Conservation (phyloP, 2,329 filamentous ascomycete species). For the Parafenestella ontariensis region DNA sequence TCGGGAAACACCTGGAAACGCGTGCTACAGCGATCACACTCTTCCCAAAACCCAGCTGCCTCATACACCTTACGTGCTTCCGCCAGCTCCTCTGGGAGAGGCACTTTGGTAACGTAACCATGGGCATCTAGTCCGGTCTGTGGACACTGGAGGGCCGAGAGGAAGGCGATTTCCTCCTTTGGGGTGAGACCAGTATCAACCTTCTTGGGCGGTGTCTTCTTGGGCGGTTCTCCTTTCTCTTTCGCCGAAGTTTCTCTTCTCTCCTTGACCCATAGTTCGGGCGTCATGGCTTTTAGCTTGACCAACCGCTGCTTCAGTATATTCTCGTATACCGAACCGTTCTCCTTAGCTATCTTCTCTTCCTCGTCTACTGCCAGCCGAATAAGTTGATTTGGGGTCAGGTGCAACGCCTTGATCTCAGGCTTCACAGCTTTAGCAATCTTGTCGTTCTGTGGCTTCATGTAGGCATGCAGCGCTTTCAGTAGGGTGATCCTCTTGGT, state of each 20-base stretch:
- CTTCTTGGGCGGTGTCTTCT: conserved; percentile 55
- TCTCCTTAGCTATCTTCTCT: conserved; percentile 72
- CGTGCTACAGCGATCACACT: conserved; percentile 83
- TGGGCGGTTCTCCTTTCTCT: conserved; percentile 36
- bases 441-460: conserved; percentile 71
- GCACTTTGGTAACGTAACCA: conserved; percentile 77
- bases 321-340: conserved; percentile 77
- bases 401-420: conserved; percentile 61
- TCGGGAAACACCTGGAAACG: conserved; percentile 94
- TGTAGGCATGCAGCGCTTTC: conserved; percentile 69
- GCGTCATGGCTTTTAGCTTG: conserved; percentile 75
- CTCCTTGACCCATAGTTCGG: conserved; percentile 74
- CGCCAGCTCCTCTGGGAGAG: conserved; percentile 70
- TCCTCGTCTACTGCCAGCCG: conserved; percentile 78
- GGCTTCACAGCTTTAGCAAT: conserved; percentile 61
- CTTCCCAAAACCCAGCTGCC: conserved; percentile 78
- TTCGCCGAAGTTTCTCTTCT: conserved; percentile 47
- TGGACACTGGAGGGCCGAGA: conserved; percentile 65
- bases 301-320: conserved; percentile 83
- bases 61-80: conserved; percentile 70
- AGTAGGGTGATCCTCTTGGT: conserved; percentile 52
- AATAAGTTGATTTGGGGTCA: conserved; percentile 72
- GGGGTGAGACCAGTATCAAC: conserved; percentile 74
- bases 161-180: conserved; percentile 64
- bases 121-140: conserved; percentile 68